A percentile compares a stretch with the other conserved stretches of the same genome.
Conservation (phyloP, 2,329 filamentous ascomycete genomes). For the Pseudonectria foliicola region DNA sequence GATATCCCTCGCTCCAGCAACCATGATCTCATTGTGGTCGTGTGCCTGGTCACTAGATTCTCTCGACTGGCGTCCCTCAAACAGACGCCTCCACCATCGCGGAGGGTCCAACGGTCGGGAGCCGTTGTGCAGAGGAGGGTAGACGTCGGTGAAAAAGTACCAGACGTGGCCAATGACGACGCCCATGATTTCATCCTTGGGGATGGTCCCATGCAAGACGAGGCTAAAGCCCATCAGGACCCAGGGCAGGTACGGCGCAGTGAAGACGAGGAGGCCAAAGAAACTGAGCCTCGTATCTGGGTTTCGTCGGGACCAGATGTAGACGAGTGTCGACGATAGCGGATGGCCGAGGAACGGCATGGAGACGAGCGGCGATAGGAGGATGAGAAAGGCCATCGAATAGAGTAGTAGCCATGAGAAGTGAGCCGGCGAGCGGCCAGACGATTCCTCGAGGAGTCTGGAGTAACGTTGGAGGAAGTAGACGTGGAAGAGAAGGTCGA, state of each 20-base stretch:
- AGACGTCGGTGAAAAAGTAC: constrained; percentile 98
- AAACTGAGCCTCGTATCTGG: constrained; percentile 87
- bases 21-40: constrained; percentile 53
- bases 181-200: constrained; percentile 94
- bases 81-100: constrained; percentile 79
- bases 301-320: constrained; percentile 95
- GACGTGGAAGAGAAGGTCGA: constrained; percentile 94
- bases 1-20: constrained; percentile 39
- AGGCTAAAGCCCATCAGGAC: constrained; percentile 90
- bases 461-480: constrained; percentile 98
- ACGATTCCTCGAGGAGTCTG: constrained; percentile 87
- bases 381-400: constrained; percentile 69
- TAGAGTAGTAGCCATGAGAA: constrained; percentile 94
- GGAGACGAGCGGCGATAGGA: constrained; percentile 77
- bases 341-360: constrained; percentile 94
- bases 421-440: constrained; percentile 82
- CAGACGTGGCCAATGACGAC: constrained; percentile 92
- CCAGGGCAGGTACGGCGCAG: constrained; percentile 92
- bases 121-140: constrained; percentile 81
- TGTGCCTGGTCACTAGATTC: constrained; percentile 44
- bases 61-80: constrained; percentile 51
- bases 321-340: constrained; percentile 86
- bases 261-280: constrained; percentile 82
- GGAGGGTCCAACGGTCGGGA: constrained; percentile 84
- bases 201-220: constrained; percentile 80